These are phyloP conservation scores for Cutaneotrichosporon cutaneum DNA, from an alignment of 1,284 basidiomycete genomes.

Conservation along the genomic window DNA sequence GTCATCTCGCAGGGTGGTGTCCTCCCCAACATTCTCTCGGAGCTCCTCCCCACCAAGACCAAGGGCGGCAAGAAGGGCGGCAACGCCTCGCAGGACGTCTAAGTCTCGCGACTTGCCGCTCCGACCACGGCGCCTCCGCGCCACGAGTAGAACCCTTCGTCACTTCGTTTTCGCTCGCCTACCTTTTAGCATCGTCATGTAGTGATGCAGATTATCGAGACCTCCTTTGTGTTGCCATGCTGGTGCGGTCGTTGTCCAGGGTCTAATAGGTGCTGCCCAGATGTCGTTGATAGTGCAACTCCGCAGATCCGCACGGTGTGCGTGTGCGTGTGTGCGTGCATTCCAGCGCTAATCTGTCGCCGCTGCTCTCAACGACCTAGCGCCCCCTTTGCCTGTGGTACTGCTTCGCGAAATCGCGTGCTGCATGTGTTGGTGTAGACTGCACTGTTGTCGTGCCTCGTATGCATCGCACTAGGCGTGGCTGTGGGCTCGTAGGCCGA, in stretches of 20 bases:
- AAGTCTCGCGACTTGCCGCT: slow-evolving; percentile 15
- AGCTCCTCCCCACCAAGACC: slow-evolving; percentile 69
- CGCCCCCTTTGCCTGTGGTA: too few relatives aligned
- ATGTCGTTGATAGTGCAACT: too few relatives aligned
- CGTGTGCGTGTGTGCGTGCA: too few relatives aligned
- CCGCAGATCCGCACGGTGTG: too few relatives aligned
- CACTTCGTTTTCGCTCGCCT: slow-evolving; percentile 42
- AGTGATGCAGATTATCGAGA: slow-evolving; percentile 25
- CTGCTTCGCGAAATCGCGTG: too few relatives aligned
- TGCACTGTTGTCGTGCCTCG: too few relatives aligned
- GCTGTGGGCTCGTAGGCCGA: too few relatives aligned
- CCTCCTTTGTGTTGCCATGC: neutral
- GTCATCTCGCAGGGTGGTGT: slow-evolving; percentile 91
- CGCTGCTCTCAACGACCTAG: too few relatives aligned
- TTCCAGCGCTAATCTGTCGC: too few relatives aligned
- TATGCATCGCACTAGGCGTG: too few relatives aligned
- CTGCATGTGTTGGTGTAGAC: too few relatives aligned
- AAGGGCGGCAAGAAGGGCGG: slow-evolving; percentile 57
- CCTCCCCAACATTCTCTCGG: slow-evolving; percentile 67
- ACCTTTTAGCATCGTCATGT: slow-evolving; percentile 31
- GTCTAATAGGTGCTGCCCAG: too few relatives aligned
- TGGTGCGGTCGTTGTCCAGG: neutral
- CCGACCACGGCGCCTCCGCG: slow-evolving; percentile 5
- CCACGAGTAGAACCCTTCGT: slow-evolving; percentile 1
- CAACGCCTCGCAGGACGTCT: slow-evolving; percentile 50